phyloP scores from a whole-genome alignment of 163 green algal species.

The Scenedesmus sp. region DNA sequence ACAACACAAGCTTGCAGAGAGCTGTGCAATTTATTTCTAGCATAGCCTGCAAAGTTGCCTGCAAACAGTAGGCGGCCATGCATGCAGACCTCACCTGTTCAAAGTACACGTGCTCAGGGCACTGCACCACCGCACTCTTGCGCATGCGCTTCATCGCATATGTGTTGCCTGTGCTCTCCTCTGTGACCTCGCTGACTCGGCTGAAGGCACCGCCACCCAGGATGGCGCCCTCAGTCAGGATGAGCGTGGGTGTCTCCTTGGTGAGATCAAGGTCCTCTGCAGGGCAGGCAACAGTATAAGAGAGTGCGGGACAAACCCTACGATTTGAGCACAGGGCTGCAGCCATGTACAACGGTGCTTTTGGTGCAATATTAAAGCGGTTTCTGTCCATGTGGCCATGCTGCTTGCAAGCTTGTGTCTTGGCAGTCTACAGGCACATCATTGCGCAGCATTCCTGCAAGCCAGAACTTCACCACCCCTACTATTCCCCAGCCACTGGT shows the following conservation, averaged over 20 bases:
- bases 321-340: too few relatives aligned
- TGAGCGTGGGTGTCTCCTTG: slow-evolving; percentile 69
- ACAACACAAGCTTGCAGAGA: too few relatives aligned
- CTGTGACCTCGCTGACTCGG: slow-evolving; percentile 86
- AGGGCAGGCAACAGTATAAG: neutral
- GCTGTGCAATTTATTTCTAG: too few relatives aligned
- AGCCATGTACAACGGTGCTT: too few relatives aligned
- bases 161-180: slow-evolving; percentile 83
- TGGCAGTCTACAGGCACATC: neutral
- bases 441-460: too few relatives aligned
- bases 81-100: slow-evolving; percentile 72
- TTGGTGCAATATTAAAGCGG: too few relatives aligned
- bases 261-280: slow-evolving; percentile 49
- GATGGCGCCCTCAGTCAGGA: slow-evolving; percentile 86
- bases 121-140: slow-evolving; percentile 94
- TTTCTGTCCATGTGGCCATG: too few relatives aligned
- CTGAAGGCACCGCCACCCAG: slow-evolving; percentile 94
- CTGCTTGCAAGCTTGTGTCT: too few relatives aligned
- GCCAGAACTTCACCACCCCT: too few relatives aligned
- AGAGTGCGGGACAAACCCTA: too few relatives aligned
- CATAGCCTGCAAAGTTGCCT: neutral
- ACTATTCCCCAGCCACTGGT: neutral
- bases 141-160: slow-evolving; percentile 98
- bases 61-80: neutral
- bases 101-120: slow-evolving; percentile 96